Evolutionary conservation across 1,284 basidiomycete species (phyloP), one percentile per base, ranked within the genome.

Genomic region (Mrakiaceae sp.): DNA sequence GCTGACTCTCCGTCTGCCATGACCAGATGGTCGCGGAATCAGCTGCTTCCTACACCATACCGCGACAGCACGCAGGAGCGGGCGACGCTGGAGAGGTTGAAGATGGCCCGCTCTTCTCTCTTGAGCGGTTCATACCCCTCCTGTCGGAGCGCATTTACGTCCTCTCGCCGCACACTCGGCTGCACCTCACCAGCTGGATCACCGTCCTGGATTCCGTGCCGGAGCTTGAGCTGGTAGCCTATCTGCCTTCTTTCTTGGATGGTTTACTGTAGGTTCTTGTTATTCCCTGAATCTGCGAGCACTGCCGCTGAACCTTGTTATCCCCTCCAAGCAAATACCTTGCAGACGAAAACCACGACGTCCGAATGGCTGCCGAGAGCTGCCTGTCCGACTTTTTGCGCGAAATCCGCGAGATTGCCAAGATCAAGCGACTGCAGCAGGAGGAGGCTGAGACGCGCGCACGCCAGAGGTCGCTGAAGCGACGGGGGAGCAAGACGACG

Each of bases 161-260:
- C 69, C 80, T 97, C 72, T 95, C 87, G 73, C 95, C 96, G 0
- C 95, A 97, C 74, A 96, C 95, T 1, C 81, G 96, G 69, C 97
- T 90, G 75, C 98, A 95, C 74, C 83, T 99, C 44, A 90, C 97
- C 53, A 89, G 90, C 8, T 99, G 96, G 96, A 89, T 98, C 68
- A 90, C 85, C 58, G 90, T 97, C 2, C 82, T 99, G 51, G 93
- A 98, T 73, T 96, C 93, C 5, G 90, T 98, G 0, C 96, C 96
- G 1, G 94, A 98, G 73, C 80, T 98, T 60, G 94, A 98, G 74
- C 82, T 99, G 39, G 88, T 98, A 60, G 86, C 88, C 44, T 96
- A 90, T 77, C 83, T 99, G 14, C 95, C 96, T 0, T 87, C 95
- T 70, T 96, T 98, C 74, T 78, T 99, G 52, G 93, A 97, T 69